A percentile compares a stretch with the other conserved stretches of the same genome.
These are phyloP conservation scores for Phytophthora europaea DNA, from an alignment of 352 stramenopile species.

Conservation along the genomic window DNA sequence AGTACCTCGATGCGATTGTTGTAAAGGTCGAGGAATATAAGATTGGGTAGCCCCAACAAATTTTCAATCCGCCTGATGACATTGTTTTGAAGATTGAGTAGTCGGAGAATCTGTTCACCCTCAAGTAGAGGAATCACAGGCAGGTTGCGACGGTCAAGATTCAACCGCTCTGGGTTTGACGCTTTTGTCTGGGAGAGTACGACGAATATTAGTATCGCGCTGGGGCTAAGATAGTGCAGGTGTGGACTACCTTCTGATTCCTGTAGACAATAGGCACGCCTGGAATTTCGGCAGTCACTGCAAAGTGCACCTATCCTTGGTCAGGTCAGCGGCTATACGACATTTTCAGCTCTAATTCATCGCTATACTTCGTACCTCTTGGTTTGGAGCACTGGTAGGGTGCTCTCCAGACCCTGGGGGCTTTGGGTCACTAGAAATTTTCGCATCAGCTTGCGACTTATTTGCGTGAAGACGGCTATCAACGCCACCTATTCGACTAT, in stretches of 20 bases:
- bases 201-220: background rate
- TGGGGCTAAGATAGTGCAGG: background rate
- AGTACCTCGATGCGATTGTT: conserved; percentile 91
- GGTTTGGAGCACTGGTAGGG: conserved; percentile 35
- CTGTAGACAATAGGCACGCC: conserved; percentile 80
- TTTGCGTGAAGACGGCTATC: background rate
- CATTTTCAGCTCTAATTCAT: background rate
- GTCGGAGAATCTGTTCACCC: conserved; percentile 87
- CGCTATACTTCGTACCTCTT: conserved; percentile 45
- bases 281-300: conserved; percentile 70
- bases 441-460: conserved; percentile 6
- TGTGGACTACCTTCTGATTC: conserved; percentile 62
- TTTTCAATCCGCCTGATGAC: conserved; percentile 88
- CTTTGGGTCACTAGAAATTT: conserved; percentile 9
- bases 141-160: conserved; percentile 89
- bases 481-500: conserved; percentile 8
- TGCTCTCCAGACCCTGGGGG: conserved; percentile 17
- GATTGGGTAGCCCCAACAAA: conserved; percentile 83
- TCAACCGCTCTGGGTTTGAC: conserved; percentile 87
- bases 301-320: conserved; percentile 79
- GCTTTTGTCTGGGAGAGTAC: conserved; percentile 58
- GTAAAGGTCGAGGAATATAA: conserved; percentile 95
- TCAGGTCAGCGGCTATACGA: conserved; percentile 32
- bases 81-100: conserved; percentile 95
- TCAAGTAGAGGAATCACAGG: conserved; percentile 87